A percentile compares a stretch with the other conserved stretches of the same genome.
Conservation (phyloP, 140 eudicot genomes). For the Senecio squalidus region DNA sequence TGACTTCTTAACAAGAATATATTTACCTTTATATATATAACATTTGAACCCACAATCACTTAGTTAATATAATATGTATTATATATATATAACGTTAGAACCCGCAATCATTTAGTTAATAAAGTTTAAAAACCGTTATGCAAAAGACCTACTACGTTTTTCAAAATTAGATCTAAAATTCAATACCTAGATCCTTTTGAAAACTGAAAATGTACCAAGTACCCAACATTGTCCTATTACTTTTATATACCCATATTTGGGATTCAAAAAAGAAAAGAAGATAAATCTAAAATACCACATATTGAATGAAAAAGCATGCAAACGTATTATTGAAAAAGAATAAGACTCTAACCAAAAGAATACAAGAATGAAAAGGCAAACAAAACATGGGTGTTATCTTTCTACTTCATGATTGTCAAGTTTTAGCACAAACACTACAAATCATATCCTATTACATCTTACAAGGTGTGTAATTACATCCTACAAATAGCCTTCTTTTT, state of each 20-base stretch:
- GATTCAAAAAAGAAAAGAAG: too few relatives aligned
- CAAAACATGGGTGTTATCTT: conserved; percentile 15
- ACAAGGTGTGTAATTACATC: conserved; percentile 32
- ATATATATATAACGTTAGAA: too few relatives aligned
- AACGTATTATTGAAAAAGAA: conserved; percentile 24
- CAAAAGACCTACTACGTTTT: neutral
- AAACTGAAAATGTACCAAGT: neutral
- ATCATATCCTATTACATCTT: conserved; percentile 10
- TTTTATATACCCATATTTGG: neutral
- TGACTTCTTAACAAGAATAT: too few relatives aligned
- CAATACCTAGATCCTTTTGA: neutral
- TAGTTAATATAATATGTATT: too few relatives aligned
- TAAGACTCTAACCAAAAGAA: conserved; percentile 26
- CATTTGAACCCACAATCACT: too few relatives aligned
- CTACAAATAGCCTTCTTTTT: conserved; percentile 25
- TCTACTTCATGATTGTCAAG: conserved; percentile 9
- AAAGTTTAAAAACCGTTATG: too few relatives aligned
- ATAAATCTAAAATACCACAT: too few relatives aligned
- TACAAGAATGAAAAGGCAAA: conserved; percentile 30
- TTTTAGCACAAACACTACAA: conserved; percentile 22
- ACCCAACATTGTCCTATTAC: neutral
- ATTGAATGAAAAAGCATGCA: too few relatives aligned
- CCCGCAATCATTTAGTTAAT: too few relatives aligned
- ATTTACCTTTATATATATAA: too few relatives aligned
- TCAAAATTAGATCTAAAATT: neutral